A percentile compares a stretch with the other conserved stretches of the same genome.
phyloP scores from a whole-genome alignment of 1,284 basidiomycete species.

The Heterobasidion irregulare region DNA sequence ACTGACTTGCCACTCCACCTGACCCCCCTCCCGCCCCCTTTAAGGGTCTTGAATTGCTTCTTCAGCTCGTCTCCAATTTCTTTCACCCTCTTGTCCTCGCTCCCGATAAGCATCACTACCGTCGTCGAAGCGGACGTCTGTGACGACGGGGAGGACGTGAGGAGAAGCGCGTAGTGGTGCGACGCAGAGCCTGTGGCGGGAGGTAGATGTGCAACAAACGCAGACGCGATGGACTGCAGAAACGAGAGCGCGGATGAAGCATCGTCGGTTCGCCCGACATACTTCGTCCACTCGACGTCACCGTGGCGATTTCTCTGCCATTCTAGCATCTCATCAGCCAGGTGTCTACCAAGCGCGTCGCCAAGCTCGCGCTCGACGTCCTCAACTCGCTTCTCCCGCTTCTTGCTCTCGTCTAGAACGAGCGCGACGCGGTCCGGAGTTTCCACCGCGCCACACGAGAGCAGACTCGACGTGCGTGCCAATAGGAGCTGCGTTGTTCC shows the following conservation, averaged over 20 bases:
- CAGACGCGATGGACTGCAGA: conserved; percentile 45
- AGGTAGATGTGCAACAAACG: conserved; percentile 27
- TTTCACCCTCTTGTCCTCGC: conserved; percentile 54
- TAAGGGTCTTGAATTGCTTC: conserved; percentile 39
- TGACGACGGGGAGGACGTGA: conserved; percentile 53
- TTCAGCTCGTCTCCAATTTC: conserved; percentile 51
- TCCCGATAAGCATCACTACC: conserved; percentile 53
- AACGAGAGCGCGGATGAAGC: conserved; percentile 51
- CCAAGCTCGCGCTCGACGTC: conserved; percentile 66
- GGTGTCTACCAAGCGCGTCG: conserved; percentile 51
- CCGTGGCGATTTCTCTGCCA: conserved; percentile 16
- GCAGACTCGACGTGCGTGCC: conserved; percentile 42
- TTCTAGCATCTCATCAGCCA: conserved; percentile 41
- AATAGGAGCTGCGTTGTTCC: conserved; percentile 47
- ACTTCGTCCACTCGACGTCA: conserved; percentile 33
- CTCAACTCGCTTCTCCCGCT: conserved; percentile 51
- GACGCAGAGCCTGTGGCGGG: conserved; percentile 13
- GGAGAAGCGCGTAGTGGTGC: conserved; percentile 40
- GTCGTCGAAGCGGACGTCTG: conserved; percentile 41
- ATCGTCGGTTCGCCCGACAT: conserved; percentile 49
- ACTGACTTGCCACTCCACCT: conserved; percentile 62
- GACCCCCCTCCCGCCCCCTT: conserved; percentile 57
- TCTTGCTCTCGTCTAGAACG: conserved; percentile 59
- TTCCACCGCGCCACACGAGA: conserved; percentile 58
- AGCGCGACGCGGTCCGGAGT: conserved; percentile 65